Conservation (phyloP, 805 yeast species). For the Kodamaea sagamina region DNA sequence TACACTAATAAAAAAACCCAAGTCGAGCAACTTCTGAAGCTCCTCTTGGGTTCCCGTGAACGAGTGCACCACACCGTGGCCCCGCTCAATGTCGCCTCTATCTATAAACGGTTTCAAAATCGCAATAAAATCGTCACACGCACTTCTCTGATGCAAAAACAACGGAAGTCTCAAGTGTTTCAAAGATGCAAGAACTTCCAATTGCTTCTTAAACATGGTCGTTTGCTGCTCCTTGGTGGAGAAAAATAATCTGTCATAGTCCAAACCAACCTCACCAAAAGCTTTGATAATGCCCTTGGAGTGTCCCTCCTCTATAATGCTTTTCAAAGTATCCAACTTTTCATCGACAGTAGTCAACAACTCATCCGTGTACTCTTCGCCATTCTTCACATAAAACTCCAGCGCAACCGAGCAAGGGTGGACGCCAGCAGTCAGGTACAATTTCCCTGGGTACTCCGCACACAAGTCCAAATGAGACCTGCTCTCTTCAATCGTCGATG, state of each 20-base stretch:
- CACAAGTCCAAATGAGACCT: slow-evolving; percentile 60
- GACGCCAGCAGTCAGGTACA: slow-evolving; percentile 81
- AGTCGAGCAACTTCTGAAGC: slow-evolving; percentile 51
- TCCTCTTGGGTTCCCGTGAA: slow-evolving; percentile 84
- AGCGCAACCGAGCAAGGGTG: slow-evolving; percentile 85
- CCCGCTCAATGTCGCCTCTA: slow-evolving; percentile 39
- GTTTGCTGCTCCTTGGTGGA: slow-evolving; percentile 69
- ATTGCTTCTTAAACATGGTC: slow-evolving; percentile 68
- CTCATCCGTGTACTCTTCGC: slow-evolving; percentile 34
- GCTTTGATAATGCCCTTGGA: slow-evolving; percentile 63
- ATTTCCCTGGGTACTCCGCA: slow-evolving; percentile 30
- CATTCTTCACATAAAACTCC: slow-evolving; percentile 36
- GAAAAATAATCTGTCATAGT: slow-evolving; percentile 84
- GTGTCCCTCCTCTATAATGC: slow-evolving; percentile 50
- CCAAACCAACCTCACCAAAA: slow-evolving; percentile 94
- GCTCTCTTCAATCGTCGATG: slow-evolving; percentile 73
- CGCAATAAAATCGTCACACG: slow-evolving; percentile 73
- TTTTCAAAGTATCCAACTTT: slow-evolving; percentile 52
- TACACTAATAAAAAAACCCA: slow-evolving; percentile 74
- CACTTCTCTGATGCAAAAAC: slow-evolving; percentile 87
- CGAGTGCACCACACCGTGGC: slow-evolving; percentile 89
- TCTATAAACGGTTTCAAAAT: slow-evolving; percentile 64
- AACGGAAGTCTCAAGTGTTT: slow-evolving; percentile 61
- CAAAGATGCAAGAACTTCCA: slow-evolving; percentile 55
- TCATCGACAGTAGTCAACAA: slow-evolving; percentile 31